Evolutionary conservation across 2,329 filamentous ascomycete genomes (phyloP).

Genomic region (Microsporum canis): DNA sequence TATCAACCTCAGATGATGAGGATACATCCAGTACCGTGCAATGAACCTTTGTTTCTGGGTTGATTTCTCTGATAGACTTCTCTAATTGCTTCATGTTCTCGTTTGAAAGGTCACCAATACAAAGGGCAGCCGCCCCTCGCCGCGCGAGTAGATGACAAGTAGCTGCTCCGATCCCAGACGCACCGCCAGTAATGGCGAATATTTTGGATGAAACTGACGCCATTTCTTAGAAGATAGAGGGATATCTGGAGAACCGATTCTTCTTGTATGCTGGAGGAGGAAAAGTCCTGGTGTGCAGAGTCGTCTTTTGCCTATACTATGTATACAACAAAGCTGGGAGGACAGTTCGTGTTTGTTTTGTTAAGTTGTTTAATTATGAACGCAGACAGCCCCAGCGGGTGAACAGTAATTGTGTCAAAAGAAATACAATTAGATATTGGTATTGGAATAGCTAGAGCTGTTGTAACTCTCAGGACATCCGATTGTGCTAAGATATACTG

Average conservation of each 20-base stretch:
- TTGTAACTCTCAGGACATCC: no score
- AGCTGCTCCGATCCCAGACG: background rate
- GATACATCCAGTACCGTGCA: background rate
- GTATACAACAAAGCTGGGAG: no score
- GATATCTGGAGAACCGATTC: background rate
- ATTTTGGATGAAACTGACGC: background rate
- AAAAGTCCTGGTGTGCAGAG: no score
- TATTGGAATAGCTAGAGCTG: no score
- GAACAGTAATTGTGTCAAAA: no score
- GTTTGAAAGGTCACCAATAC: background rate
- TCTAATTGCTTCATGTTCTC: background rate
- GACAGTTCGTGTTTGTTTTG: no score
- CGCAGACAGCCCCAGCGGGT: no score
- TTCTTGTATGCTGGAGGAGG: background rate
- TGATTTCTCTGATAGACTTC: background rate
- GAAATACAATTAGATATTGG: no score
- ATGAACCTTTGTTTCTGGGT: background rate
- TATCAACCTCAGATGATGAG: background rate
- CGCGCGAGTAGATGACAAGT: background rate
- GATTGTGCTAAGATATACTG: no score
- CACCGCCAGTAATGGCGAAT: background rate
- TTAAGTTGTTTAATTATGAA: no score
- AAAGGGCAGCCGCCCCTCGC: background rate
- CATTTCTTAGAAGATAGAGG: background rate
- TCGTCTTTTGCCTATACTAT: no score